Evolutionary conservation across 2,329 filamentous ascomycete genomes (phyloP), one percentile per base, ranked within the genome.

Genomic region (Colletotrichum australisinense): DNA sequence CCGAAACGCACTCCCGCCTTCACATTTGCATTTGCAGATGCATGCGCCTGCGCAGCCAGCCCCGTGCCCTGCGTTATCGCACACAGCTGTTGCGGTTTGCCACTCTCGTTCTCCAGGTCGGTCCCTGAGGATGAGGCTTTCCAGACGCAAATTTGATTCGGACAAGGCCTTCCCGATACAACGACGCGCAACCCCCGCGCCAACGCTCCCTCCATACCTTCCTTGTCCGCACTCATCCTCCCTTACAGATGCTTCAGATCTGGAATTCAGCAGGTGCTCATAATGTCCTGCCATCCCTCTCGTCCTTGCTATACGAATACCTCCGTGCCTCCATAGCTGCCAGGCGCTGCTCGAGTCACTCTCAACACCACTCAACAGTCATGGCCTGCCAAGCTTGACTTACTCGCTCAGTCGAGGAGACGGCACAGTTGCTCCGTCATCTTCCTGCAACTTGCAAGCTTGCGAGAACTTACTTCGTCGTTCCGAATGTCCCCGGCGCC

Each of bases 401-500:
- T 32, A 49, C 60, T 56, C 60, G 22, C 64, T 35, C 26, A 32
- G 60, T 49, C 55, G 24, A 19, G 19, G 7, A 35, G 24, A 22
- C 19, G 30, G 32, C 64, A 28, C 11, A 67, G 24, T 35, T 28
- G 35, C 19, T n/a, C 38, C 28, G 62, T 30, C 58, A 56, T 22
- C n/a, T 63, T 26, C 2, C 28, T 46, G 62, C 60, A 22, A 22
- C 30, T 38, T 38, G 2, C 62, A 55, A 24, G 22, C 62, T 38
- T 30, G 53, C 55, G 38, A 58, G 38, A 66, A 69, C 52, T 52
- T 64, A 52, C 53, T 26, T 30, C 22, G 55, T 38, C 38, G 32
- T 58, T 59, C 53, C 67, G 63, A 42, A 49, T 30, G 67, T 58
- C 38, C 53, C 67, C 62, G 53, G 60, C 67, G 62, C 62, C 67